A percentile compares a stretch with the other conserved stretches of the same genome.
Evolutionary conservation across 495 filamentous ascomycete genomes (phyloP).

Genomic region (Penicillium manginii): DNA sequence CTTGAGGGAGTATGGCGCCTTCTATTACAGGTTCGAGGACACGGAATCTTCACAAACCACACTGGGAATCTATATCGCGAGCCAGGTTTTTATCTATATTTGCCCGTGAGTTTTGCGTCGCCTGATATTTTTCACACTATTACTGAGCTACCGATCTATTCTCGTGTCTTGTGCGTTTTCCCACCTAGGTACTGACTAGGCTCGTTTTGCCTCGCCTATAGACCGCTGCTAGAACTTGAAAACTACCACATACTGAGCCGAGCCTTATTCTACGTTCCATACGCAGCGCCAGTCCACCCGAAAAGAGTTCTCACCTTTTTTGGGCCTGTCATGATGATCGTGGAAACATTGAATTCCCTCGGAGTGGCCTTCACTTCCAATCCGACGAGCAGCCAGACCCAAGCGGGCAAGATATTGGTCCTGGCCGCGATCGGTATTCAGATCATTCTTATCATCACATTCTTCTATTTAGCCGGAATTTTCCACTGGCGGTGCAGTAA

Average conservation of each 20-base stretch:
- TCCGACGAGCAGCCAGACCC: conserved; percentile 42
- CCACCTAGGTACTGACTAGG: no score
- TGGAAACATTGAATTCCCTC: conserved; percentile 64
- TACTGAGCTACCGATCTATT: no score
- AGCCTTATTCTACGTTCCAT: conserved; percentile 69
- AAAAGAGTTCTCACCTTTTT: conserved; percentile 67
- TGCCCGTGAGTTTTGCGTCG: conserved; percentile 50
- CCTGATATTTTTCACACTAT: neutral
- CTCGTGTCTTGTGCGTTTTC: neutral
- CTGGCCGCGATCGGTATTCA: conserved; percentile 64
- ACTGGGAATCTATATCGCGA: conserved; percentile 54
- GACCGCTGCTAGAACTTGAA: conserved; percentile 64
- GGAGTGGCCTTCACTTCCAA: conserved; percentile 60
- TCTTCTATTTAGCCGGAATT: conserved; percentile 53
- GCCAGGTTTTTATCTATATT: conserved; percentile 54
- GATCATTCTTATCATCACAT: conserved; percentile 55
- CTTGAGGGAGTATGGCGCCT: conserved; percentile 48
- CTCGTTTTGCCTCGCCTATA: conserved; percentile 17
- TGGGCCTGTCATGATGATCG: conserved; percentile 57
- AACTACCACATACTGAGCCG: conserved; percentile 74
- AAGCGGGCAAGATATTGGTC: conserved; percentile 54
- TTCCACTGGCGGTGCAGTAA: conserved; percentile 59
- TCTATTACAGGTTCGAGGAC: conserved; percentile 38
- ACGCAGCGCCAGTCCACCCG: conserved; percentile 67
- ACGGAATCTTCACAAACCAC: conserved; percentile 20